phyloP scores from a whole-genome alignment of 192 early-diverging fungal genomes.

The Gigaspora rosea region DNA sequence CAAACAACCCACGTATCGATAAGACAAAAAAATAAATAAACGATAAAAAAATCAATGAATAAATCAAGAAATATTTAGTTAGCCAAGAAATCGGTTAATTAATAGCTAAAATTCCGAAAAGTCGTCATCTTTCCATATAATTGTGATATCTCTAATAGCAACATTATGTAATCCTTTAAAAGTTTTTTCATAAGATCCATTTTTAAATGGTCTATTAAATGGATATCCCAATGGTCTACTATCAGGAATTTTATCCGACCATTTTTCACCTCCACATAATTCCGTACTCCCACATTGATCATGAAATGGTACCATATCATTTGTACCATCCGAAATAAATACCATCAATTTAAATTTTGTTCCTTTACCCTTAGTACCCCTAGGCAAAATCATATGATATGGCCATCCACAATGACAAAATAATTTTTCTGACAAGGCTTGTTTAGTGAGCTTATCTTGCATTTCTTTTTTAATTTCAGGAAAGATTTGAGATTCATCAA shows the following conservation, averaged over 20 bases:
- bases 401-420: constrained; percentile 20
- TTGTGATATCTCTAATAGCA: neutral
- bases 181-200: constrained; percentile 12
- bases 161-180: constrained; percentile 3
- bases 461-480: neutral
- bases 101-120: neutral
- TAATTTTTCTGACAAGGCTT: neutral
- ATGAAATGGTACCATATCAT: neutral
- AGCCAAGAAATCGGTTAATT: too few species aligned
- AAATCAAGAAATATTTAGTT: too few species aligned
- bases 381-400: constrained; percentile 9
- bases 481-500: neutral
- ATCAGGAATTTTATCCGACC: constrained; percentile 13
- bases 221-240: constrained; percentile 10
- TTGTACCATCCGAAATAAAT: constrained; percentile 6
- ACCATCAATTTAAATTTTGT: constrained; percentile 6
- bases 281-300: neutral
- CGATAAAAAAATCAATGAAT: too few species aligned
- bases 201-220: constrained; percentile 18
- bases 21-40: too few species aligned
- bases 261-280: constrained; percentile 10
- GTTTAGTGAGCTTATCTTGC: neutral
- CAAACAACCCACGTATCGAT: too few species aligned
- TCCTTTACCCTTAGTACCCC: neutral
- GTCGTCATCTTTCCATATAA: constrained; percentile 8